Conservation (phyloP, 805 yeast species). For the Sugiyamaella qingdaonensis region DNA sequence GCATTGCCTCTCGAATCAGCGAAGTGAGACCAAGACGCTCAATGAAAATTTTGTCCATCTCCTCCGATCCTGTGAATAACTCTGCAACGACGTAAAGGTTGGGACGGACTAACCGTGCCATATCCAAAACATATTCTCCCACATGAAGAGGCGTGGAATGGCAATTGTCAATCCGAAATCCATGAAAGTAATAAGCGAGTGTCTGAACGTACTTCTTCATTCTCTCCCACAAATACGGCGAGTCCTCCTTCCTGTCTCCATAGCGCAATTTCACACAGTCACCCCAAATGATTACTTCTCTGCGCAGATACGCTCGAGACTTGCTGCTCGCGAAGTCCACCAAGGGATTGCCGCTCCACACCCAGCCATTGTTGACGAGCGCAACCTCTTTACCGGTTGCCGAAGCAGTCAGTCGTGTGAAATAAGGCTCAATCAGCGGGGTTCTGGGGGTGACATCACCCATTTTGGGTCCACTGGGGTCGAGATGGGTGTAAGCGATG, state of each 20-base stretch:
- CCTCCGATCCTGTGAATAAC: conserved; percentile 87
- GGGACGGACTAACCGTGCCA: conserved; percentile 81
- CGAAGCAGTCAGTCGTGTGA: conserved; percentile 59
- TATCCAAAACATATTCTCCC: conserved; percentile 81
- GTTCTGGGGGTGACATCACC: conserved; percentile 52
- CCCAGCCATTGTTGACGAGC: conserved; percentile 96
- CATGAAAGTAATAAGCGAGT: conserved; percentile 73
- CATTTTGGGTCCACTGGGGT: conserved; percentile 72
- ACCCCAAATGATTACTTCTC: conserved; percentile 97
- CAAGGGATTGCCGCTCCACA: conserved; percentile 94
- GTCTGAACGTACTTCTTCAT: conserved; percentile 73
- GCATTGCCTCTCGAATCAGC: conserved; percentile 94
- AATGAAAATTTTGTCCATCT: conserved; percentile 82
- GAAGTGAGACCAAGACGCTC: conserved; percentile 87
- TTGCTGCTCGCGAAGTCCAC: conserved; percentile 84
- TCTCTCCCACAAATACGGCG: conserved; percentile 84
- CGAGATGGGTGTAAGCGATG: conserved; percentile 70
- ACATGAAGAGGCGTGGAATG: conserved; percentile 96
- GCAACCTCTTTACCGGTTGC: conserved; percentile 51
- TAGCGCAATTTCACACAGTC: conserved; percentile 93
- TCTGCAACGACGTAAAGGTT: conserved; percentile 92
- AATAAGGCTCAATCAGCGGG: conserved; percentile 83
- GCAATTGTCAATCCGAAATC: conserved; percentile 91
- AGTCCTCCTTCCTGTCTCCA: conserved; percentile 71
- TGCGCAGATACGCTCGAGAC: conserved; percentile 75